Percentiles rank a stretch among this genome's conserved stretches.
Evolutionary conservation across 768 basidiomycete species (phyloP).

Genomic region (Atractiella rhizophila): DNA sequence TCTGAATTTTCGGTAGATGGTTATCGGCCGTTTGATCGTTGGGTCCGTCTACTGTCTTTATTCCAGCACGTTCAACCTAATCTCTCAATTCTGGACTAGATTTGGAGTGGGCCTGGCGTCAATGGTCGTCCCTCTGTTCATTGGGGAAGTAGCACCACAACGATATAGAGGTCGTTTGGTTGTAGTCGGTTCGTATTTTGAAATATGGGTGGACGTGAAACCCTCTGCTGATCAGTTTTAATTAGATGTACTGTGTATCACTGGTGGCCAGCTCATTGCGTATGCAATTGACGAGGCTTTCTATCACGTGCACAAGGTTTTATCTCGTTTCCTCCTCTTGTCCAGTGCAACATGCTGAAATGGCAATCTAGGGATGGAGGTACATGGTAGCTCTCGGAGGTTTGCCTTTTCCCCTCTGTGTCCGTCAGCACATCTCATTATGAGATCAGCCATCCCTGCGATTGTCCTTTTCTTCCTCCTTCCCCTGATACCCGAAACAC

Average conservation of each 20-base stretch:
- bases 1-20: too few relatives aligned
- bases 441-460: conserved; percentile 42
- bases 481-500: conserved; percentile 69
- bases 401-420: too few relatives aligned
- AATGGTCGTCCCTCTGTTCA: conserved; percentile 53
- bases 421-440: too few relatives aligned
- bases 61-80: too few relatives aligned
- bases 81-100: too few relatives aligned
- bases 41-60: too few relatives aligned
- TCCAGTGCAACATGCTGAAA: too few relatives aligned
- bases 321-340: too few relatives aligned
- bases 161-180: conserved; percentile 45
- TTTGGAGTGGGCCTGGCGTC: conserved; percentile 27
- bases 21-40: too few relatives aligned
- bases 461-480: conserved; percentile 35
- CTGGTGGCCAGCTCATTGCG: conserved; percentile 47
- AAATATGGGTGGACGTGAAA: too few relatives aligned
- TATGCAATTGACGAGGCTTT: conserved; percentile 25
- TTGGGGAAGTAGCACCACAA: conserved; percentile 57
- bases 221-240: too few relatives aligned
- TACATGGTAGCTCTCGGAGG: conserved; percentile 63
- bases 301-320: conserved; percentile 22
- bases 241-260: conserved; percentile 62
- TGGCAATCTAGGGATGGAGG: conserved; percentile 49
- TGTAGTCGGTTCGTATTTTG: conserved; percentile 46